These are phyloP conservation scores for Colletotrichum tropicicola DNA, from an alignment of 2,329 filamentous ascomycete genomes.

Conservation along the genomic window DNA sequence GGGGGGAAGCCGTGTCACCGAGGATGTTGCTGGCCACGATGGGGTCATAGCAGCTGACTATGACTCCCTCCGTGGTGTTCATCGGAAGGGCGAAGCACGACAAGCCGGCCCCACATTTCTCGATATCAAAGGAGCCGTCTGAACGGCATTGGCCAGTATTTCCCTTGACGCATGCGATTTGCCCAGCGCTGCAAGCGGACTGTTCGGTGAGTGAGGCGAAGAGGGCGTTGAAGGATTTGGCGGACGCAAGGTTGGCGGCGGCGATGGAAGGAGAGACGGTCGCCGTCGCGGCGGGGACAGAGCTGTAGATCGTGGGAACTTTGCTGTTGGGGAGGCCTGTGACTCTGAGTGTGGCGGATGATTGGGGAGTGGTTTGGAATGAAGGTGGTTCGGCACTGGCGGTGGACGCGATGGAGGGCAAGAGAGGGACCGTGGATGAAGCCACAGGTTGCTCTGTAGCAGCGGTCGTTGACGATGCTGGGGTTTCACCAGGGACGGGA, in stretches of 20 bases:
- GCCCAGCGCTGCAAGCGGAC: conserved; percentile 54
- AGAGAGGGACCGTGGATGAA: too few species aligned
- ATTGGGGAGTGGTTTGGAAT: not conserved
- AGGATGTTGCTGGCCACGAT: conserved; percentile 52
- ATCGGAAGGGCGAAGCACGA: conserved; percentile 65
- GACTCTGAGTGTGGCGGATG: conserved; percentile 1
- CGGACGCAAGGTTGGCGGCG: conserved; percentile 54
- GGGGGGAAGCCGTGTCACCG: conserved; percentile 37
- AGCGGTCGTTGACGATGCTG: not conserved
- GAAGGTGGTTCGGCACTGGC: not conserved
- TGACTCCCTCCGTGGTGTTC: conserved; percentile 55
- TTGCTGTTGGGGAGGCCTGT: conserved; percentile 47
- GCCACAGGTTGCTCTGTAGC: not conserved
- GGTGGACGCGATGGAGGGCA: not conserved
- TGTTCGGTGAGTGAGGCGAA: conserved; percentile 54
- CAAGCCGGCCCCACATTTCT: conserved; percentile 43
- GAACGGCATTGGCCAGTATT: conserved; percentile 56
- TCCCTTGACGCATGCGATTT: conserved; percentile 63
- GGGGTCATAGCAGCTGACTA: conserved; percentile 56
- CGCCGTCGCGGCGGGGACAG: conserved; percentile 46
- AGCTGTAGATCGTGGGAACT: conserved; percentile 52
- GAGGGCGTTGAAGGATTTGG: conserved; percentile 55
- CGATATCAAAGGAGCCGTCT: conserved; percentile 52
- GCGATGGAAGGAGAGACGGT: conserved; percentile 52
- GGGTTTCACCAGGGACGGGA: conserved; percentile 4